Conservation (phyloP, 179 eudicot genomes). For the Heliamphora pulchella region DNA sequence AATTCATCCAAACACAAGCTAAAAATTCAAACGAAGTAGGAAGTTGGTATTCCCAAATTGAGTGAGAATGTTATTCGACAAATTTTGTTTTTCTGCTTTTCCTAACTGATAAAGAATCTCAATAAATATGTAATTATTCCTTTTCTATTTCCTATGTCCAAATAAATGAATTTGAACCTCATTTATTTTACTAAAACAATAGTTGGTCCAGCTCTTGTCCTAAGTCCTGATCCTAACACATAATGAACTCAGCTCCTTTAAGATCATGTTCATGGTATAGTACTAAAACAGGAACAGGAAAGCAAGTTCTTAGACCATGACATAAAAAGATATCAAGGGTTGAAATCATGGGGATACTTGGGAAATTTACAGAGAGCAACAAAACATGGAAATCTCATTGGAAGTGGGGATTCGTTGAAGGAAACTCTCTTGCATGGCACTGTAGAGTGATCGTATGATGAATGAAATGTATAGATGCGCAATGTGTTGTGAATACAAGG, state of each 20-base stretch:
- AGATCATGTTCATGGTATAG: neutral
- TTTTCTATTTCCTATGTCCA: neutral
- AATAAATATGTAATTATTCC: neutral
- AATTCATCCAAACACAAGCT: neutral
- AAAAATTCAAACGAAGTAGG: neutral
- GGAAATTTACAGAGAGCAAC: no score
- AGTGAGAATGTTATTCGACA: neutral
- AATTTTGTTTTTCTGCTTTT: neutral
- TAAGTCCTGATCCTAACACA: neutral
- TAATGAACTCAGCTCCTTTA: neutral
- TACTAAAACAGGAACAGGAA: no score
- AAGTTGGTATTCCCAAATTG: neutral
- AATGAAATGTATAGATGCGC: no score
- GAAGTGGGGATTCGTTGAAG: no score
- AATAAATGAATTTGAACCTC: neutral
- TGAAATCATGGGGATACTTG: no score
- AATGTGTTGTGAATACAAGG: neutral
- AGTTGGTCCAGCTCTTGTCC: neutral
- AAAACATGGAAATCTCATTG: no score
- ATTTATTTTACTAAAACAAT: constrained; percentile 1
- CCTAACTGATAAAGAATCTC: neutral
- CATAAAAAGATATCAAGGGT: no score
- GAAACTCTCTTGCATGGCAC: no score
- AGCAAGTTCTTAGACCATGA: no score
- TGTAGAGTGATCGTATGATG: no score